These are phyloP conservation scores for Podospora sp. DNA, from an alignment of 495 filamentous ascomycete genomes.

Conservation along the genomic window DNA sequence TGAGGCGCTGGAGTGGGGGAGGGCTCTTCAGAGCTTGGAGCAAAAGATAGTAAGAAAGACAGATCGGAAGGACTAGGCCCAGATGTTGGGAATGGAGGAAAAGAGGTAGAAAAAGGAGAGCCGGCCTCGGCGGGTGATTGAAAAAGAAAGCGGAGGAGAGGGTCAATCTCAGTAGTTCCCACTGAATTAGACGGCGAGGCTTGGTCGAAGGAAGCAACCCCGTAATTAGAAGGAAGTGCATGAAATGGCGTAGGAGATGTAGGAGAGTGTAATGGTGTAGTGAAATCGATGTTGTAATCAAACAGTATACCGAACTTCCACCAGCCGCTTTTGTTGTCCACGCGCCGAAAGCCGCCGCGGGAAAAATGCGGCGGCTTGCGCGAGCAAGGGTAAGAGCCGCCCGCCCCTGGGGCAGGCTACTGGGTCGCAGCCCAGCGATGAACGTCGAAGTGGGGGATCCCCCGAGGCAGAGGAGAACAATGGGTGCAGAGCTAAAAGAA, in stretches of 20 bases:
- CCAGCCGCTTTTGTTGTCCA: too few species aligned
- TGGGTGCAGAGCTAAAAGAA: too few species aligned
- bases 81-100: background rate
- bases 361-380: too few species aligned
- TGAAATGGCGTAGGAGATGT: background rate
- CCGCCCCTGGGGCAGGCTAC: too few species aligned
- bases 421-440: too few species aligned
- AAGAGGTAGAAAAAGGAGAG: background rate
- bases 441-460: too few species aligned
- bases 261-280: too few species aligned
- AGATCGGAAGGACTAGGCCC: background rate
- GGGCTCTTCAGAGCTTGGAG: background rate
- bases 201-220: background rate
- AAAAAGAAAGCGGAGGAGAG: background rate
- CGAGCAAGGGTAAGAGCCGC: too few species aligned
- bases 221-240: conserved; percentile 7
- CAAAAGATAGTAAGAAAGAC: background rate
- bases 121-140: background rate
- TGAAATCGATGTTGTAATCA: too few species aligned
- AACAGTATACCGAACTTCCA: too few species aligned
- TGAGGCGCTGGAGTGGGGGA: background rate
- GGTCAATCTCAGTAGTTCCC: conserved; percentile 1
- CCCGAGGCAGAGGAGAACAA: too few species aligned
- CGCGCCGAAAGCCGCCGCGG: too few species aligned
- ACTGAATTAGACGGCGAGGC: background rate